Evolutionary conservation across 805 yeast genomes (phyloP).

Genomic region (Lachancea waltii): DNA sequence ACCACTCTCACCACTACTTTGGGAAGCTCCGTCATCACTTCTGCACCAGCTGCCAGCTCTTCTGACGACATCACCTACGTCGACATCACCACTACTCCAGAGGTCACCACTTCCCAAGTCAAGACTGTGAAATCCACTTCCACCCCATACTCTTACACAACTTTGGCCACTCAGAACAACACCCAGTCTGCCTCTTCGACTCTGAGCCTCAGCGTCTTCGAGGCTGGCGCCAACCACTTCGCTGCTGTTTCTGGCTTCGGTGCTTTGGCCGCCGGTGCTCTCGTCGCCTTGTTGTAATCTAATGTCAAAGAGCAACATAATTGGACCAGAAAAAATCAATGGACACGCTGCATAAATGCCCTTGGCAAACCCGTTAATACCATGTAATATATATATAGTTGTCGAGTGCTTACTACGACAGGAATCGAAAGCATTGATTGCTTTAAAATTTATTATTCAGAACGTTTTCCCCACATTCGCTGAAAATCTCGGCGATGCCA

Average conservation of each 20-base stretch:
- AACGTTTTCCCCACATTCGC: not conserved
- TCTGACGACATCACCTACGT: conserved; percentile 37
- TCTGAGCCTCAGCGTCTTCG: conserved; percentile 12
- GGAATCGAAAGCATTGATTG: conserved; percentile 1
- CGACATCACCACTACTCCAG: conserved; percentile 46
- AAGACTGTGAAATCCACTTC: conserved; percentile 38
- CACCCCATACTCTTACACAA: conserved; percentile 33
- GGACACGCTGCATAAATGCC: not conserved
- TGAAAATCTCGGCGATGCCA: conserved; percentile 1
- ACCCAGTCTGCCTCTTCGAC: conserved; percentile 14
- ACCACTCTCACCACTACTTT: conserved; percentile 4
- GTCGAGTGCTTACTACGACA: not conserved
- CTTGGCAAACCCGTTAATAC: not conserved
- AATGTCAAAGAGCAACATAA: not conserved
- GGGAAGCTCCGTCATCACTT: conserved; percentile 11
- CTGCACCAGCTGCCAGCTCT: conserved; percentile 31
- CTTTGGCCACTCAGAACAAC: conserved; percentile 18
- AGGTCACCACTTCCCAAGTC: conserved; percentile 41
- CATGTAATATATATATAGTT: conserved; percentile 4
- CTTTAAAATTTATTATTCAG: conserved; percentile 1
- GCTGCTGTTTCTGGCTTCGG: conserved; percentile 18
- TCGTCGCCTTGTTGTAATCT: conserved; percentile 18
- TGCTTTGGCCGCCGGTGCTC: conserved; percentile 23
- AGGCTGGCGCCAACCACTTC: conserved; percentile 12
- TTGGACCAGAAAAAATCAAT: not conserved